Evolutionary conservation across 2,329 filamentous ascomycete species (phyloP).

Genomic region (Exutisphaerella laricina): DNA sequence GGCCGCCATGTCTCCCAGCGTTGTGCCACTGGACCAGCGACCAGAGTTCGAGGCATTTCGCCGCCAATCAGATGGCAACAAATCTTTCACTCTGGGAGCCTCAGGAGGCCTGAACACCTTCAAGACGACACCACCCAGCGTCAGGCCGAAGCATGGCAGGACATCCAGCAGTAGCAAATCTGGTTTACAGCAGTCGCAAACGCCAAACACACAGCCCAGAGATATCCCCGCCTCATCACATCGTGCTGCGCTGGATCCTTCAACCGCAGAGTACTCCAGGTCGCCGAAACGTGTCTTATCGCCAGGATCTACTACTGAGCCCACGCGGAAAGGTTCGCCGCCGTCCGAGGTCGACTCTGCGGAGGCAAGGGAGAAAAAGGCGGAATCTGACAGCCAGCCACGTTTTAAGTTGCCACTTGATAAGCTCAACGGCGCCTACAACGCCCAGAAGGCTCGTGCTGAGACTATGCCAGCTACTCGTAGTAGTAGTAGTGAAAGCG

Average conservation of each 20-base stretch:
- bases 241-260: conserved; percentile 24
- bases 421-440: conserved; percentile 16
- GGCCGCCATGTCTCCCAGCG: conserved; percentile 60
- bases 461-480: conserved; percentile 41
- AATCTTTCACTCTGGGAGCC: conserved; percentile 45
- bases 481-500: conserved; percentile 27
- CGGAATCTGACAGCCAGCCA: conserved; percentile 17
- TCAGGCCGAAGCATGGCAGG: conserved; percentile 19
- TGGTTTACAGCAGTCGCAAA: conserved; percentile 10
- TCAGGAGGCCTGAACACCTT: conserved; percentile 40
- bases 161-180: conserved; percentile 21
- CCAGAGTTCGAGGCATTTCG: conserved; percentile 77
- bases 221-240: conserved; percentile 34
- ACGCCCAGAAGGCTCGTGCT: conserved; percentile 34
- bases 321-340: conserved; percentile 44
- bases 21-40: conserved; percentile 67
- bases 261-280: conserved; percentile 28
- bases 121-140: conserved; percentile 30
- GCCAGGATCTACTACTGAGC: conserved; percentile 39
- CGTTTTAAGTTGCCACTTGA: conserved; percentile 30
- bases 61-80: conserved; percentile 58
- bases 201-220: conserved; percentile 37
- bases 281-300: conserved; percentile 48
- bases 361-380: conserved; percentile 9
- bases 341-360: conserved; percentile 22